Evolutionary conservation across 352 stramenopile species (phyloP), one percentile per base, ranked within the genome.

Genomic region (Ochromonadaceae sp.): DNA sequence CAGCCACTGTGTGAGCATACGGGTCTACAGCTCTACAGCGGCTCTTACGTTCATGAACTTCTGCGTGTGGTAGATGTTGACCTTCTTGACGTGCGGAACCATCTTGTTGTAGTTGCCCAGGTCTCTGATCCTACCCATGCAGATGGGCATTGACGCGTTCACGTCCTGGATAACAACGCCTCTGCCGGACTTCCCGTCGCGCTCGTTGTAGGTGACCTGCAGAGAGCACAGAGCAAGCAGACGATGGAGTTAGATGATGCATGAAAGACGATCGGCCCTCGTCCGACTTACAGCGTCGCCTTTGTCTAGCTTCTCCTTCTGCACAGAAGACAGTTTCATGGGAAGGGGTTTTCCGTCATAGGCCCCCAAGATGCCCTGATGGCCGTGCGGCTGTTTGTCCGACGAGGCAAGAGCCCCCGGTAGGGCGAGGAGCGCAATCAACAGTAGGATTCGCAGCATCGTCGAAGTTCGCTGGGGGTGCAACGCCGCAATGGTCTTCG

Each of bases 131-230:
- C 41, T 47, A 7, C 10, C 31, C 55, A 63, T 63, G 31, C 55
- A 63, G 20, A 63, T 30, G 9, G 2, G 3, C 7, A 12, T 7
- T 22, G 55, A 22, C 7, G 55, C 55, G 52, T 63, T 49, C 9
- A 63, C 39, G 31, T 63, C 55, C 26, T 63, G 55, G 40, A 63
- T 53, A 9, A 63, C 55, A 22, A 60, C 52, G 34, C 52, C 52
- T 49, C 52, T 9, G 31, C 52, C 52, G 36, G 52, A 60, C n/a
- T 4, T 25, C 10, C 52, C 52, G 7, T 4, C 35, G 17, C 52
- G 9, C 28, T 60, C 52, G 36, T 60, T 60, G 31, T 44, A 60
- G 4, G 31, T 50, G 5, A 60, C 52, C 52, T 60, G 10, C 20
- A 52, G 25, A 5, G 7, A 34, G 44, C 14, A 34, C 14, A 14